Base-by-base conservation (phyloP, 2,329 filamentous ascomycete genomes). In the Thelonectria discophora region DNA sequence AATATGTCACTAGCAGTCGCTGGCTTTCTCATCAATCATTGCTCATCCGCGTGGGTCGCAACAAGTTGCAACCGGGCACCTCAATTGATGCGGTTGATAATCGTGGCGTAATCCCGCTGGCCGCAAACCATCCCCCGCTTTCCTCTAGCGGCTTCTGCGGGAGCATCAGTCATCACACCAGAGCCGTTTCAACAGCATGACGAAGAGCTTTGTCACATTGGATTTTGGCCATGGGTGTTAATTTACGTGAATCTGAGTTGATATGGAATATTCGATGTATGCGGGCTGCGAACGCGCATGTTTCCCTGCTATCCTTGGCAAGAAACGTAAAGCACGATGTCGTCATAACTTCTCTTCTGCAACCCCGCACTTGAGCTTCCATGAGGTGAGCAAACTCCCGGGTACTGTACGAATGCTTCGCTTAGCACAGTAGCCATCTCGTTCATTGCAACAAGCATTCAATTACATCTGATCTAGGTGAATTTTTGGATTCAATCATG, bases 21-120 rank as follows among this genome's bases (percentile, higher is more conserved):
- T 30, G 45, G 59, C 60, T 70, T 68, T 54, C 68, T 70, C 66
- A 70, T 66, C 68, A 69, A 55, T 20, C 30, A 8, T 24, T 40
- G 40, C 53, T 48, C 42, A 49, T 43, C 53, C 43, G 32, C 15
- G 45, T 42, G 27, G 53, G 42, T 37, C 18, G 2, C 40, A 43
- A 17, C 40, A 15, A 15, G 12, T 37, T 15, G 40, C 40, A 20
- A 43, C 34, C 34, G n/a, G n/a, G n/a, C n/a, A n/a, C n/a, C n/a
- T n/a, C n/a, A 11, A 1, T 37, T 51, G 42, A 45, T 55, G 55
- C 39, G 62, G 67, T 69, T 57, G 67, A 71, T 67, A 71, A 70
- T 71, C 59, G 62, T 69, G 60, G 62, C 69, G 69, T 71, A 71
- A 71, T 67, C 45, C 18, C 54, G n/a, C 21, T 43, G 48, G 43